These are phyloP conservation scores for Fusarium multiceps DNA, from an alignment of 2,329 filamentous ascomycete species.

Conservation along the genomic window DNA sequence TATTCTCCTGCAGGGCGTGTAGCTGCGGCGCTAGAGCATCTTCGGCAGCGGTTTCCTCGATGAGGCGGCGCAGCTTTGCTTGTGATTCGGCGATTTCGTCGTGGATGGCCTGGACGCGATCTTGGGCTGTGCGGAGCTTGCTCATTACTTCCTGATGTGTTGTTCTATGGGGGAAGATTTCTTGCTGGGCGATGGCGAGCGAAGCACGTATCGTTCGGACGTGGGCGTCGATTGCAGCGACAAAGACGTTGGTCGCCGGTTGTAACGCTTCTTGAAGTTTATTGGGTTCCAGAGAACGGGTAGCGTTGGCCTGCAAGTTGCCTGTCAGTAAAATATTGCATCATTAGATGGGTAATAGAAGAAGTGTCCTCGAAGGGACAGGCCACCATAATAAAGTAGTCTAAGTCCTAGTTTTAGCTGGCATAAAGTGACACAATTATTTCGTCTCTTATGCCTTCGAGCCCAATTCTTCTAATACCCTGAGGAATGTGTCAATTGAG, in stretches of 20 bases:
- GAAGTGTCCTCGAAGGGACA: background rate
- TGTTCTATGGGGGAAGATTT: conserved; percentile 46
- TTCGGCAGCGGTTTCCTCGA: conserved; percentile 43
- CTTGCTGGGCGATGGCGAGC: conserved; percentile 40
- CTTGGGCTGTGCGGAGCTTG: conserved; percentile 38
- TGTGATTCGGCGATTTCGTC: conserved; percentile 37
- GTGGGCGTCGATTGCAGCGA: conserved; percentile 41
- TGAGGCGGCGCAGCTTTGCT: conserved; percentile 32
- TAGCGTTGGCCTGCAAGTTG: conserved; percentile 24
- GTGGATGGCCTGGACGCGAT: conserved; percentile 34
- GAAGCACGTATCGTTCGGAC: conserved; percentile 40
- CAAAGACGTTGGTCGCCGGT: conserved; percentile 36
- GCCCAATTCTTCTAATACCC: background rate
- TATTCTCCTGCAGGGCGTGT: conserved; percentile 45
- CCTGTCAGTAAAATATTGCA: background rate
- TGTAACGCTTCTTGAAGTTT: conserved; percentile 41
- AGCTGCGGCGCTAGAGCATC: conserved; percentile 44
- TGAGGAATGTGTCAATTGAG: background rate
- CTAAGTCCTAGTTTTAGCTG: background rate
- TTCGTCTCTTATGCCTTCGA: background rate
- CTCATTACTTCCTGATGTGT: conserved; percentile 42
- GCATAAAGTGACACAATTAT: background rate
- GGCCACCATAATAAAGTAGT: background rate
- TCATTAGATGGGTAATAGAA: background rate
- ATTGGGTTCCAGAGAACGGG: conserved; percentile 37